Percentiles rank a stretch among this genome's conserved stretches.
Evolutionary conservation across 73 alveolate genomes (phyloP).

Genomic region (Uronychia binucleata): DNA sequence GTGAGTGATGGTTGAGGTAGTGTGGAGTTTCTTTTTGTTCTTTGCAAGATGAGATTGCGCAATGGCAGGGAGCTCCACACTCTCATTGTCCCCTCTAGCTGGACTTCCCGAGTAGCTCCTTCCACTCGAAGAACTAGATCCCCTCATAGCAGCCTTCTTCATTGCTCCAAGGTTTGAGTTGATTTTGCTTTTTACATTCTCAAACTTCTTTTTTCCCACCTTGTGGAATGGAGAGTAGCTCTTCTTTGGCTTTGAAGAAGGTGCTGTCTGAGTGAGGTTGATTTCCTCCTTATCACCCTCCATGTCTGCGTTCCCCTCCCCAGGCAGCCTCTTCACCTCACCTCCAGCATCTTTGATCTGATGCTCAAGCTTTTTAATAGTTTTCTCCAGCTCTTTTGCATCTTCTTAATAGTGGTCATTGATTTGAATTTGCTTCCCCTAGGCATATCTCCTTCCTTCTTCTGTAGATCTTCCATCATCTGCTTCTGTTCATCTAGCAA

Average conservation of each 20-base stretch:
- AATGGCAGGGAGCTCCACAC: not conserved
- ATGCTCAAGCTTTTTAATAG: not conserved
- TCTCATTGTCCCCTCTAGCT: not conserved
- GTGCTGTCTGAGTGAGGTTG: too few relatives aligned
- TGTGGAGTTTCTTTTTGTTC: too few relatives aligned
- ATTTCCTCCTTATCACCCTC: not conserved
- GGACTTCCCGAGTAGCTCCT: not conserved
- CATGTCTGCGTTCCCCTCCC: not conserved
- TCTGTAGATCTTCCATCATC: not conserved
- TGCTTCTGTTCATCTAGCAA: not conserved
- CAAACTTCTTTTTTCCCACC: not conserved
- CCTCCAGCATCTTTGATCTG: not conserved
- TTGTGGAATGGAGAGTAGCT: constrained; percentile 2
- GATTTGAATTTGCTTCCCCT: not conserved
- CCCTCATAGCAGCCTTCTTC: not conserved
- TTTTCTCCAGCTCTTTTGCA: not conserved
- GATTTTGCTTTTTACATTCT: not conserved
- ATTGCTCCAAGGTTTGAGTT: not conserved
- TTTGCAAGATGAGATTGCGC: not conserved
- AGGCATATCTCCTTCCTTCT: not conserved
- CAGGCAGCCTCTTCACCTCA: not conserved
- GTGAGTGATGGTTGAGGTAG: too few relatives aligned
- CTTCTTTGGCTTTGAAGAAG: not conserved
- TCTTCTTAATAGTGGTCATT: not conserved
- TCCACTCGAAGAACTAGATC: not conserved